Percentiles rank a stretch among this genome's conserved stretches.
These are phyloP conservation scores for Tulasnella sp. DNA, from an alignment of 768 basidiomycete species.

Conservation along the genomic window DNA sequence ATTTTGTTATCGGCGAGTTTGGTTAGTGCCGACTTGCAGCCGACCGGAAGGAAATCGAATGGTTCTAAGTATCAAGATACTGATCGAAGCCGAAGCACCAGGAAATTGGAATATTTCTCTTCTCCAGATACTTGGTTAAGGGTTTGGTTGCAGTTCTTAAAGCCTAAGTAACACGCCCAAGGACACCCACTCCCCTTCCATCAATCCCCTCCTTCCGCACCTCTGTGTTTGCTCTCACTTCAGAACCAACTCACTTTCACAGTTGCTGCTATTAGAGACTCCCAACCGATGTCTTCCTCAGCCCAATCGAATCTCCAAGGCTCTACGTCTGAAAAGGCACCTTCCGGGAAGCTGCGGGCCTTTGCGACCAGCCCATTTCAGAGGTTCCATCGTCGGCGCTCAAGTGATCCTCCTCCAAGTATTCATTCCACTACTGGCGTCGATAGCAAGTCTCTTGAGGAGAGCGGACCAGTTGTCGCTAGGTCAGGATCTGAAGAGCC, in stretches of 20 bases:
- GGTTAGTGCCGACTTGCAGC: not conserved
- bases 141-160: too few relatives aligned
- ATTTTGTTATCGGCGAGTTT: not conserved
- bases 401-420: not conserved
- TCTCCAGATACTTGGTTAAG: not conserved
- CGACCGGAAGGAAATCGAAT: not conserved
- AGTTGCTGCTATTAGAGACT: too few relatives aligned
- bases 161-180: too few relatives aligned
- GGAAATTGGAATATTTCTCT: not conserved
- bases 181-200: not conserved
- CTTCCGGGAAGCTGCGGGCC: not conserved
- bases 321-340: not conserved
- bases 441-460: not conserved
- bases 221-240: not conserved
- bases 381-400: not conserved
- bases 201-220: not conserved
- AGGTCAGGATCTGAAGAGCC: not conserved
- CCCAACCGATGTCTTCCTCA: not conserved
- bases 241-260: not conserved
- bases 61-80: not conserved
- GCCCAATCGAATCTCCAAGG: not conserved
- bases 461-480: not conserved
- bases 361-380: not conserved
- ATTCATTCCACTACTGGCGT: not conserved
- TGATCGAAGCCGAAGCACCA: not conserved